These are phyloP conservation scores for Metschnikowia corniflorae DNA, from an alignment of 805 yeast genomes.

Conservation along the genomic window DNA sequence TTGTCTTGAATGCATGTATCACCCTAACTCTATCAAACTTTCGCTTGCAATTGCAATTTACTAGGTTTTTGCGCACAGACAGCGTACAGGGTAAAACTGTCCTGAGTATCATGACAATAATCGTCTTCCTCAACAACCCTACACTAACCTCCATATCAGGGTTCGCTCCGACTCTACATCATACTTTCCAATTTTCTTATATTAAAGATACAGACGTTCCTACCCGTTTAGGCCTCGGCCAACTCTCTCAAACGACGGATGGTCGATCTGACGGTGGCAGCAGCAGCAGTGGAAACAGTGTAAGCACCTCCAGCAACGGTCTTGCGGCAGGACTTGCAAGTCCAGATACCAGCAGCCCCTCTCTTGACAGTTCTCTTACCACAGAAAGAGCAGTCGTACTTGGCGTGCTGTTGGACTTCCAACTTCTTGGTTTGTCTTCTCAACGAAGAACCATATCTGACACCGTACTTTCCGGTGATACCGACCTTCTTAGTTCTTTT, in stretches of 20 bases:
- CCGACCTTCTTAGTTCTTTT: constrained; percentile 99
- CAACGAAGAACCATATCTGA: constrained; percentile 99
- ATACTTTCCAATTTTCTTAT: constrained; percentile 6
- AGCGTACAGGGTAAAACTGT: too few relatives aligned
- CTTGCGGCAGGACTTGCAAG: constrained; percentile 90
- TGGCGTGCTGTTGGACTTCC: constrained; percentile 98
- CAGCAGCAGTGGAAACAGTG: constrained; percentile 98
- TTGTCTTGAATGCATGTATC: too few relatives aligned
- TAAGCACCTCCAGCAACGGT: constrained; percentile 99
- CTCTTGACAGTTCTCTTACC: constrained; percentile 98
- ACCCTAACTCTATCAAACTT: too few relatives aligned
- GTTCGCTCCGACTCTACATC: neutral
- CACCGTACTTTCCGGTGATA: constrained; percentile 99
- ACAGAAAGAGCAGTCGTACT: constrained; percentile 99
- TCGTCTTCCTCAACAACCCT: too few relatives aligned
- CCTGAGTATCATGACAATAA: too few relatives aligned
- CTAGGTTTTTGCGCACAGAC: too few relatives aligned
- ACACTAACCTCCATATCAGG: too few relatives aligned
- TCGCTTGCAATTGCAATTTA: too few relatives aligned
- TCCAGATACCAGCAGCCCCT: constrained; percentile 99
- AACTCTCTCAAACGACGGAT: constrained; percentile 99
- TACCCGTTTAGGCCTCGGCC: constrained; percentile 87
- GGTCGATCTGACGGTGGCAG: constrained; percentile 99
- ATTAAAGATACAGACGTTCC: constrained; percentile 14
- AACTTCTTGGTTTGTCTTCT: constrained; percentile 99